Evolutionary conservation across 2,329 filamentous ascomycete species (phyloP), one percentile per base, ranked within the genome.

Genomic region (Cryoendolithus antarcticus): DNA sequence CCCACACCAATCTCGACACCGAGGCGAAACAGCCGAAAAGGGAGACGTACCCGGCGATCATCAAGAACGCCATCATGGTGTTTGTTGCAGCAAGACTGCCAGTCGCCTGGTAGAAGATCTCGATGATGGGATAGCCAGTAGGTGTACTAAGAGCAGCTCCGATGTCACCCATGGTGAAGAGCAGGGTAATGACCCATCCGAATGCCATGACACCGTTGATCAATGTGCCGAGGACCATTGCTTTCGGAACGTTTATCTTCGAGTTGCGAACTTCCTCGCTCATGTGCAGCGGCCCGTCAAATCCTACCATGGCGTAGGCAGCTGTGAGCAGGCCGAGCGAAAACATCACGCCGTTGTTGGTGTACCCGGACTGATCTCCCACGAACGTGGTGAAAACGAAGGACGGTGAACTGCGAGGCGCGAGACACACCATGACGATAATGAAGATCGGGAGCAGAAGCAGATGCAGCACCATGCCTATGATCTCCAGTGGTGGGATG

Each of bases 151-250:
- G 29, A 3, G 36, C 36, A 11, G 36, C 36, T 9, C 32, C 36
- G 1, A 66, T 47, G 2, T 62, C 56, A 2, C 62, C 63, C 44
- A 71, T 63, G 30, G 56, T 62, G 44, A 66, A 49, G 28, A 59
- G 56, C 4, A 69, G 50, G 6, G 61, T 57, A 4, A 65, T 58
- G n/a, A 62, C 52, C 55, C 63, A 61, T 35, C 60, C 43, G 9
- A 65, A 44, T 6, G 62, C 62, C 9, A 64, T 51, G 5, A 56
- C 50, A 7, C 63, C 62, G 34, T 66, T 67, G 37, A 65, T 56
- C 7, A 56, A 30, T 4, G 58, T 49, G 1, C 61, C 63, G 40
- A 53, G 57, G 6, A 66, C 54, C 62, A 66, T 65, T 13, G 59
- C 61, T 39, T 48, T 45, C 3, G 63, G 63, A 4, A 57, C 48